Percentiles rank a stretch among this genome's conserved stretches.
phyloP scores from a whole-genome alignment of 257 asterid genomes.

The Orobanche coerulescens region DNA sequence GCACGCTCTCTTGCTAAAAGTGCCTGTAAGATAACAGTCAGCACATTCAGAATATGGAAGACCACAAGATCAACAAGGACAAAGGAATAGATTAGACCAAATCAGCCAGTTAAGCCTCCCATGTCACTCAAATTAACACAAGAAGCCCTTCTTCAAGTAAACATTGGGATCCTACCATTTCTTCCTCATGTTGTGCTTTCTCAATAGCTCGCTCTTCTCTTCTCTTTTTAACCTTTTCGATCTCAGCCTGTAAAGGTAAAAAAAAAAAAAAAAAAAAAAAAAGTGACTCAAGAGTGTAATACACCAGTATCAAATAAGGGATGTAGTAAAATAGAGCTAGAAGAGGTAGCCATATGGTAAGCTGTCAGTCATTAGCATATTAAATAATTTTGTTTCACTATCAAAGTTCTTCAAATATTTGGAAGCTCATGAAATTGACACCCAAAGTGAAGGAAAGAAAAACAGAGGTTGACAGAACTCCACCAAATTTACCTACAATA shows the following conservation, averaged over 20 bases:
- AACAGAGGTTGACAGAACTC: constrained; percentile 9
- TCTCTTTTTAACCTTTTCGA: constrained; percentile 89
- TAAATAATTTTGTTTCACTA: background rate
- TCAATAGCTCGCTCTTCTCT: constrained; percentile 95
- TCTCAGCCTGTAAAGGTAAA: constrained; percentile 59
- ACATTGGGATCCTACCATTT: constrained; percentile 50
- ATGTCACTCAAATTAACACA: constrained; percentile 18
- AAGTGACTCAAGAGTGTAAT: constrained; percentile 8
- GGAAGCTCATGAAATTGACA: constrained; percentile 14
- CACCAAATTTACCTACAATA: constrained; percentile 9
- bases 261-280: background rate
- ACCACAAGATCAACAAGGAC: background rate
- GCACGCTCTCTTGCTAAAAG: constrained; percentile 93
- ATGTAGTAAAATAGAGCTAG: constrained; percentile 4
- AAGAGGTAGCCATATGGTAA: background rate
- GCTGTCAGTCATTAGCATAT: background rate
- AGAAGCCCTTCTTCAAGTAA: constrained; percentile 1
- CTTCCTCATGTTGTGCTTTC: constrained; percentile 97
- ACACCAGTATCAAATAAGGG: constrained; percentile 11
- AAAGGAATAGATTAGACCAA: background rate
- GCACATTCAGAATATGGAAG: constrained; percentile 2
- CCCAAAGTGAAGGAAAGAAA: background rate
- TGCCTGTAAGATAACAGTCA: constrained; percentile 38
- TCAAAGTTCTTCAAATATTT: constrained; percentile 5
- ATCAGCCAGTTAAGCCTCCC: constrained; percentile 7